Conservation (phyloP, 306 rosid genomes). For the Myrica gale region DNA sequence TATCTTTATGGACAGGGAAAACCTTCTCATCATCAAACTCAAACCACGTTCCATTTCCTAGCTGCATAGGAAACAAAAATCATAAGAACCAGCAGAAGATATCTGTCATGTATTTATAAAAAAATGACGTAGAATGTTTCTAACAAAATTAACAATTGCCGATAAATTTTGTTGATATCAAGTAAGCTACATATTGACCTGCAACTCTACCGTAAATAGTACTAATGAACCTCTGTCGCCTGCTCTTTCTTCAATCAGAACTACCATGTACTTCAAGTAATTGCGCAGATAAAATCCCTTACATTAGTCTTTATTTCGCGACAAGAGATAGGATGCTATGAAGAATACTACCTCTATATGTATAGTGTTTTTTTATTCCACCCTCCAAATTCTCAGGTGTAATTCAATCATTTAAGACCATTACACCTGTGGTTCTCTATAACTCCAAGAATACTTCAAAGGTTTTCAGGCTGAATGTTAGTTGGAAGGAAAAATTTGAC, state of each 20-base stretch:
- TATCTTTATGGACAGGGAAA: conserved; percentile 39
- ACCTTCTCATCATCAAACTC: conserved; percentile 82
- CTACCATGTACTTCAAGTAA: not conserved
- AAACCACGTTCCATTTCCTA: conserved; percentile 52
- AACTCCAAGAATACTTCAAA: too few relatives aligned
- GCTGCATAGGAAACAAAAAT: conserved; percentile 46
- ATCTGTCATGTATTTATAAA: not conserved
- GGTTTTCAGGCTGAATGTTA: not conserved
- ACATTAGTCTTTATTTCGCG: not conserved
- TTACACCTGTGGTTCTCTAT: not conserved
- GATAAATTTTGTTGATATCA: not conserved
- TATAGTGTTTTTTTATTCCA: too few relatives aligned
- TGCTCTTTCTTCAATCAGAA: not conserved
- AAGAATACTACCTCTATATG: too few relatives aligned
- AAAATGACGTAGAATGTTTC: conserved; percentile 8
- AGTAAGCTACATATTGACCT: not conserved
- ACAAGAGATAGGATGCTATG: not conserved
- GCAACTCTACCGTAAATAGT: not conserved
- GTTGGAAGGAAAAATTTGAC: not conserved
- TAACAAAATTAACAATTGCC: not conserved
- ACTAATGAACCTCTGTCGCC: not conserved
- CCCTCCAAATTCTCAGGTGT: not conserved
- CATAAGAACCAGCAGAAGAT: conserved; percentile 3
- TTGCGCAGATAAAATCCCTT: not conserved
- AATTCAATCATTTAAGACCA: not conserved